phyloP scores from a whole-genome alignment of 148 eudicot species.

The Linanthus parryae region DNA sequence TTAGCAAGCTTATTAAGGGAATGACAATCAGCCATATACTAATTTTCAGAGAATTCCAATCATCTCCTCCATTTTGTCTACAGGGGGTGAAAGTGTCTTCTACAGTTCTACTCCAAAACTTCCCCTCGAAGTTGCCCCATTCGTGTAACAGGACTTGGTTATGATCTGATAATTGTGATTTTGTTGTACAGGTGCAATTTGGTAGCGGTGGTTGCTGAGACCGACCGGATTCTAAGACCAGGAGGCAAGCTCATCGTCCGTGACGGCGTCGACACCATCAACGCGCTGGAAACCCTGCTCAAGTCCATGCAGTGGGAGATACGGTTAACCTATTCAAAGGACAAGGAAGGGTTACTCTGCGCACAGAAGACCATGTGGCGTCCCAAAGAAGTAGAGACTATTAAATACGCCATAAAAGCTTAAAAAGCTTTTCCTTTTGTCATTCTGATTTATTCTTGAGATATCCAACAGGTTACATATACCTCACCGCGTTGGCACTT shows the following conservation, averaged over 20 bases:
- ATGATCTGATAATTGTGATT: conserved; percentile 1
- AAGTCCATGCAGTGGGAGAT: conserved; percentile 58
- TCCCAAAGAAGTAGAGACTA: conserved; percentile 41
- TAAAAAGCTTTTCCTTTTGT: no score
- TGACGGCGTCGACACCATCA: conserved; percentile 40
- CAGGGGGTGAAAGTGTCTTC: no score
- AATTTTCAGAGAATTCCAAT: no score
- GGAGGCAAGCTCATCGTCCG: conserved; percentile 61
- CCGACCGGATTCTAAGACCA: conserved; percentile 54
- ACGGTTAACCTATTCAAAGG: conserved; percentile 49
- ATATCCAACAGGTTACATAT: no score
- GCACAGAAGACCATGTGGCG: conserved; percentile 67
- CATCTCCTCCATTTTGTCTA: no score
- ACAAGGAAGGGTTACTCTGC: conserved; percentile 53
- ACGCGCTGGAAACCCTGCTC: conserved; percentile 38
- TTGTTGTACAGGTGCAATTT: conserved; percentile 42
- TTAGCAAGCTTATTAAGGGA: no score
- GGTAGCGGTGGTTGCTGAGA: conserved; percentile 45
- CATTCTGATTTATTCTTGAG: no score
- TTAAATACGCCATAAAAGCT: conserved; percentile 45
- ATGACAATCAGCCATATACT: no score
- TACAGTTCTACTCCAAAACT: no score
- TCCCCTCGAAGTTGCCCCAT: no score
- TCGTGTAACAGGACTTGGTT: no score
- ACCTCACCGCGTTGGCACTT: no score